A percentile compares a stretch with the other conserved stretches of the same genome.
Evolutionary conservation across 2,329 filamentous ascomycete genomes (phyloP).

Genomic region (Colletotrichum neosansevieriae): DNA sequence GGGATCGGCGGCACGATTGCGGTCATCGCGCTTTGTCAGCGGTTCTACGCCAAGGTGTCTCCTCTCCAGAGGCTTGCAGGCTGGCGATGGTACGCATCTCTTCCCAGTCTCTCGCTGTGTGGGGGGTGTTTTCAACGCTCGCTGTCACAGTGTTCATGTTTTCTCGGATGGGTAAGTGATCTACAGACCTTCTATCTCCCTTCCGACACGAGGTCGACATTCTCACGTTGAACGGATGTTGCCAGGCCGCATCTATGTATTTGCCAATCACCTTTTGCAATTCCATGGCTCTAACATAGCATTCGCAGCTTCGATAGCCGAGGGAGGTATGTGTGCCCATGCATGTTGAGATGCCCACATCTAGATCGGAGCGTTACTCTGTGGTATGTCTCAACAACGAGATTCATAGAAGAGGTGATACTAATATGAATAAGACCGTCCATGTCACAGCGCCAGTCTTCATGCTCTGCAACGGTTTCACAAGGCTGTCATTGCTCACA

Average conservation of each 20-base stretch:
- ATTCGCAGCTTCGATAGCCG: conserved; percentile 13
- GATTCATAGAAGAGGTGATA: neutral
- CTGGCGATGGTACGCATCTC: conserved; percentile 42
- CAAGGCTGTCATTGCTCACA: conserved; percentile 54
- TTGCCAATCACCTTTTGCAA: neutral
- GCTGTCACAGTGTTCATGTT: conserved; percentile 38
- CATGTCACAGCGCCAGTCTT: conserved; percentile 48
- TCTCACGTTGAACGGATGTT: neutral
- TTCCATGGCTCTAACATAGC: neutral
- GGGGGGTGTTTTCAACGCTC: neutral
- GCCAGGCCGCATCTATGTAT: conserved; percentile 4
- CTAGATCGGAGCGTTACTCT: conserved; percentile 29
- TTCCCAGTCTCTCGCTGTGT: neutral
- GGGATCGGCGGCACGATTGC: conserved; percentile 41
- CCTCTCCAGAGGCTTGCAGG: conserved; percentile 41
- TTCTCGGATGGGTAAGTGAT: conserved; percentile 40
- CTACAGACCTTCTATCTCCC: neutral
- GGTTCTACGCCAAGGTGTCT: conserved; percentile 47
- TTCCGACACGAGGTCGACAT: neutral
- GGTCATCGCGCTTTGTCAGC: conserved; percentile 39
- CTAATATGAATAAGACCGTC: conserved; percentile 3
- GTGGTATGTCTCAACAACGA: conserved; percentile 24
- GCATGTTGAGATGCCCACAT: conserved; percentile 42
- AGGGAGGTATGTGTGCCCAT: conserved; percentile 38
- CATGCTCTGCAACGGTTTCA: conserved; percentile 50